Evolutionary conservation across 352 stramenopile species (phyloP), one percentile per base, ranked within the genome.

Genomic region (Globisporangium viniferum): DNA sequence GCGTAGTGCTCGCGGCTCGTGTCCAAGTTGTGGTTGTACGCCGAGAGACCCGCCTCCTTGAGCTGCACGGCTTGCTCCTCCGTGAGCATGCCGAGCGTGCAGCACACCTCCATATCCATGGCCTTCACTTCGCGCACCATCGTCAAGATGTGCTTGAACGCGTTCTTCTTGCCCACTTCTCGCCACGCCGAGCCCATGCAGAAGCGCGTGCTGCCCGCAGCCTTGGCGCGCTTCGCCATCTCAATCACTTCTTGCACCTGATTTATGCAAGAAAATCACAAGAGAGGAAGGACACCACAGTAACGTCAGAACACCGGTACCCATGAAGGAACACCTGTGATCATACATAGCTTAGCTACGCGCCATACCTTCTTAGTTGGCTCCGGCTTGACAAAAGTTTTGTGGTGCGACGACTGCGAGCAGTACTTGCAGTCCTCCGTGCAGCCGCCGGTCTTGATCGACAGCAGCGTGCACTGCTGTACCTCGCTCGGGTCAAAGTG

Each of bases 21-120:
- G 79, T 99, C 97, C 49, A 99, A 77, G 81, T 99, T 99, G 86
- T 99, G 97, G 89, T 99, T 99, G 86, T 99, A 99, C 12, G 96
- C 95, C 22, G 96, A 97, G 15, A 99, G 86, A 1, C 97, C 97
- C n/a, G 97, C 97, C 66, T 98, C 94, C 80, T 99, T 99, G 69
- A 99, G 88, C 80, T 98, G 94, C 68, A 89, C 76, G 14, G 97
- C 96, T 79, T 99, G 97, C 35, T 99, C 95, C 61, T 92, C 84
- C 51, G 89, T 98, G 58, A 99, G 84, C 96, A 99, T 99, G 33
- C 97, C 97, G 12, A 99, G 83, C 20, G 97, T 99, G 75, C 94
- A 98, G 86, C 97, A 99, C 10, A 99, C 96, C 70, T 98, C 92
- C 63, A 98, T 79, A 67, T 96, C 91, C 87, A 97, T 89, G 69